Conservation (phyloP, 75 land plant genomes). For the Adiantum capillusveneris region DNA sequence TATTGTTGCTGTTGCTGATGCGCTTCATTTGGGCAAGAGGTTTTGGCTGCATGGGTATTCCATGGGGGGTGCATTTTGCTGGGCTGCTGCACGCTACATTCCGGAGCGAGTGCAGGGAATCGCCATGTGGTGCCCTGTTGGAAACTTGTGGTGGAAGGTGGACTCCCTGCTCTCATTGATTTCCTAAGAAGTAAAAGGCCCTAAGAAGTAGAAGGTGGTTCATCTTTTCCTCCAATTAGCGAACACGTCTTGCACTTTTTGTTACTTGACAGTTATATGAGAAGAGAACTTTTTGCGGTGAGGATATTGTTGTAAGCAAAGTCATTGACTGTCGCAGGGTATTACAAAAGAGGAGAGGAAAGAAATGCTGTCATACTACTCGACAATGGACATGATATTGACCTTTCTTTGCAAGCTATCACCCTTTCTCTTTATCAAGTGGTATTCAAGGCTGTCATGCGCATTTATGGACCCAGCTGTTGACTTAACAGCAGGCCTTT, state of each 20-base stretch:
- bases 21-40: conserved; percentile 19
- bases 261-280: neutral
- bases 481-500: conserved; percentile 9
- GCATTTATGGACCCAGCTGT: neutral
- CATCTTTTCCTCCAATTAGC: neutral
- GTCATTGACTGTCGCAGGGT: conserved; percentile 5
- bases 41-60: conserved; percentile 29
- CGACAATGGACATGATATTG: neutral
- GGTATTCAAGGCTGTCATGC: neutral
- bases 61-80: conserved; percentile 26
- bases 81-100: conserved; percentile 32
- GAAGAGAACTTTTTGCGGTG: neutral
- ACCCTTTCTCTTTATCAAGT: neutral
- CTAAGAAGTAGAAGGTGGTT: neutral
- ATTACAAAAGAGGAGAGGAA: conserved; percentile 12
- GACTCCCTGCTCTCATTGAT: neutral
- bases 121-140: conserved; percentile 32
- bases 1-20: conserved; percentile 16
- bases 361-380: conserved; percentile 2
- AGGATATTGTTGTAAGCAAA: neutral
- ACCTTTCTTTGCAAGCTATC: conserved; percentile 3
- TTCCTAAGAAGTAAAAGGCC: neutral
- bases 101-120: conserved; percentile 24
- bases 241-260: neutral
- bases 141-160: conserved; percentile 24